Conservation (phyloP, 768 basidiomycete genomes). For the Mrakia blollopis region DNA sequence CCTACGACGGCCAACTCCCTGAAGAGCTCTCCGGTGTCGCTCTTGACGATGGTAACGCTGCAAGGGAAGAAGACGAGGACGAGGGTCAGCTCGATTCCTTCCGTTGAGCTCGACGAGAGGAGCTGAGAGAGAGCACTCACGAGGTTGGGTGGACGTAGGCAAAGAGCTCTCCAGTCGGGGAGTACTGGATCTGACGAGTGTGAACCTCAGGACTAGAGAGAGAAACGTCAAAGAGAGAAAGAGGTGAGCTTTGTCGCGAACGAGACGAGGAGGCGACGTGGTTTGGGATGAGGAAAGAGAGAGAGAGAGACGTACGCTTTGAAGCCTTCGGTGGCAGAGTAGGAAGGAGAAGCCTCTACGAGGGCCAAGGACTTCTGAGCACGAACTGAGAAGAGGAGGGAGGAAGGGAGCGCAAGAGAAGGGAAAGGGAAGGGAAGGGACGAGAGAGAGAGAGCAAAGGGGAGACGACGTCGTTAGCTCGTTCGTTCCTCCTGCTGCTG, state of each 20-base stretch:
- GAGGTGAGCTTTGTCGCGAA: neutral
- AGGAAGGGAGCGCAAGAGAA: neutral
- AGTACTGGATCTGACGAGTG: conserved; percentile 33
- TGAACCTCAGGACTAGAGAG: conserved; percentile 23
- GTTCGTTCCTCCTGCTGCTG: neutral
- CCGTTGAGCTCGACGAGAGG: neutral
- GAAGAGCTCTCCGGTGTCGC: conserved; percentile 49
- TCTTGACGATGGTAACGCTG: conserved; percentile 40
- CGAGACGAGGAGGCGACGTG: neutral
- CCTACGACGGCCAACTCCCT: conserved; percentile 69
- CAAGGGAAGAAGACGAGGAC: conserved; percentile 46
- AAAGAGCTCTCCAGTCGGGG: conserved; percentile 37
- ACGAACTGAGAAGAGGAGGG: conserved; percentile 57
- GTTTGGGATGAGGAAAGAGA: neutral
- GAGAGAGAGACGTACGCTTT: conserved; percentile 37
- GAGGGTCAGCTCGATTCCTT: neutral
- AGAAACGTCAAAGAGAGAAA: neutral
- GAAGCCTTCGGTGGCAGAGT: conserved; percentile 58
- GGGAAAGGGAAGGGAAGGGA: neutral
- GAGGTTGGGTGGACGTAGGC: conserved; percentile 35
- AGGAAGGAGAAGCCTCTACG: conserved; percentile 73
- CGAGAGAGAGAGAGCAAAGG: neutral
- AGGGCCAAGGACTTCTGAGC: conserved; percentile 91
- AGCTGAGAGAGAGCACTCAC: conserved; percentile 12
- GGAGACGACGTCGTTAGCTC: neutral